Base-by-base conservation (phyloP, 768 basidiomycete genomes). In the Tricholoma furcatifolium region DNA sequence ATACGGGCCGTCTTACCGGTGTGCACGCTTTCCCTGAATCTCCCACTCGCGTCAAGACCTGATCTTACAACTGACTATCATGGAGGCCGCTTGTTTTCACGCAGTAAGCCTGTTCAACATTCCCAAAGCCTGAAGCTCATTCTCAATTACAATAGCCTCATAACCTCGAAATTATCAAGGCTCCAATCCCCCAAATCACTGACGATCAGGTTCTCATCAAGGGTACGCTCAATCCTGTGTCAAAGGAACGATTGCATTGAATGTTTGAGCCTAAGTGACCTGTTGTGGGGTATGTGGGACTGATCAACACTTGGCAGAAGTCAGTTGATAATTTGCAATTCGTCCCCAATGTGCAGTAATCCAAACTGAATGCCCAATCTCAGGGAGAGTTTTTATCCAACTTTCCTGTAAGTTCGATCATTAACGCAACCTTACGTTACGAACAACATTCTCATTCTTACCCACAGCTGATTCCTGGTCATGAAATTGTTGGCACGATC, bases 81-180 rank as follows among this genome's bases (percentile, higher is more conserved):
- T 91, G 88, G 80, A 82, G 68, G 88, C 88, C 15, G 70, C 89
- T 59, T 89, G 80, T 73, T 91, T 89, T 71, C 78, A 77, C 62
- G 75, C 75, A 56, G 88, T 88, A 59, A 38, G 71, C 64, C 44
- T 40, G 30, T 17, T 36, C 20, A 6, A 5, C 9, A 1, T 17
- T 48, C n/a, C 9, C 36, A 43, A 41, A n/a, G 9, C 15, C 23
- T 47, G 2, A 18, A 12, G 43, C 15, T 30, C 36, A 39, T 27
- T 52, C 18, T 14, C 8, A 14, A 17, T 41, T 17, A 7, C 41
- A 21, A 20, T 50, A 80, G 79, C 74, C 81, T 30, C 69, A 70
- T 47, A 65, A 81, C 45, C 80, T 84, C 47, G 77, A 80, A 53
- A 74, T 83, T 54, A 74, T 76, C 58, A 71, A 69, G 12, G 76